Percentiles rank a stretch among this genome's conserved stretches.
These are phyloP conservation scores for Carex pumila DNA, from an alignment of 176 grass and related monocot genomes.

Conservation along the genomic window DNA sequence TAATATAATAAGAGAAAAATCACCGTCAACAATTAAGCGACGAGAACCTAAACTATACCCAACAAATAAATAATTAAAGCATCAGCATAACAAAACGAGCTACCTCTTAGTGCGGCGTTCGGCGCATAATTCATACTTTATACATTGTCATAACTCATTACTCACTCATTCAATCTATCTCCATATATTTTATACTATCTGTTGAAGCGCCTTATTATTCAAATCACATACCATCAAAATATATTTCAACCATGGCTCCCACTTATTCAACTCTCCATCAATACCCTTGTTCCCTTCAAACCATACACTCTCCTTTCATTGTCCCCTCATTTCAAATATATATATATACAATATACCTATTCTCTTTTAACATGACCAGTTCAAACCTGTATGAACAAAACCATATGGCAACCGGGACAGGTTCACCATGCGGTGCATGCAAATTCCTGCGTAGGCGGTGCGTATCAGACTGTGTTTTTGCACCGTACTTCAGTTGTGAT, in stretches of 20 bases:
- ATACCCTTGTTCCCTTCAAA: conserved; percentile 63
- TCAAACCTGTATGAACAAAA: neutral
- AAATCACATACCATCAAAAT: conserved; percentile 26
- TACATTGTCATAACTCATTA: conserved; percentile 14
- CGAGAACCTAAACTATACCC: conserved; percentile 2
- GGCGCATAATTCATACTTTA: conserved; percentile 88
- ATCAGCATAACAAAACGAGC: conserved; percentile 8
- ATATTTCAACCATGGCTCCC: conserved; percentile 17
- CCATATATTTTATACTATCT: conserved; percentile 13
- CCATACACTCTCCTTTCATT: conserved; percentile 61
- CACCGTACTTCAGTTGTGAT: conserved; percentile 86
- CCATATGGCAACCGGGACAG: conserved; percentile 36
- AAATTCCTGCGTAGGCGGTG: conserved; percentile 87
- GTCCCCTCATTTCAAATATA: conserved; percentile 12
- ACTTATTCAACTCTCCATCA: conserved; percentile 45
- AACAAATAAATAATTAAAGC: neutral
- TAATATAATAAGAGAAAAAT: neutral
- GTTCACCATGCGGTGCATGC: conserved; percentile 87
- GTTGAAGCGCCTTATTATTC: conserved; percentile 3
- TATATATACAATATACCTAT: neutral
- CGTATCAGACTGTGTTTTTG: conserved; percentile 77
- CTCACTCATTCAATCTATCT: conserved; percentile 12
- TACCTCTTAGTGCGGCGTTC: conserved; percentile 54
- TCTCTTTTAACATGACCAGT: neutral
- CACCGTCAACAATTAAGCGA: neutral